phyloP scores from a whole-genome alignment of 352 stramenopile genomes.

The Phytophthora quininea region DNA sequence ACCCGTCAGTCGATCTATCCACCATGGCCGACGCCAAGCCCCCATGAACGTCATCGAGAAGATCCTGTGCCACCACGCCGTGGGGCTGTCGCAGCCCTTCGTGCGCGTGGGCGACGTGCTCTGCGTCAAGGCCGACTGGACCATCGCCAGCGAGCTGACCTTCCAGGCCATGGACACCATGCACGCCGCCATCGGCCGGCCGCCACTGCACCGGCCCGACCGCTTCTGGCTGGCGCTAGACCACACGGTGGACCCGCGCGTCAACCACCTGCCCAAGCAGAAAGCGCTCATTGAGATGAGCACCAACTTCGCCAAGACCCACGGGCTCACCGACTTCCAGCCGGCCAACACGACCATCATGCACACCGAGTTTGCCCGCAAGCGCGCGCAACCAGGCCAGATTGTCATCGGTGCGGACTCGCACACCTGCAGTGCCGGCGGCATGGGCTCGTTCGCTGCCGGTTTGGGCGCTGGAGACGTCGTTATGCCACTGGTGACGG shows the following conservation, averaged over 20 bases:
- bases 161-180: conserved; percentile 87
- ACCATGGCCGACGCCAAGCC: conserved; percentile 1
- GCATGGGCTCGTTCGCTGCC: conserved; percentile 78
- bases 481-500: conserved; percentile 84
- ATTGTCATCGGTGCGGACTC: conserved; percentile 84
- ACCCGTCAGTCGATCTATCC: neutral
- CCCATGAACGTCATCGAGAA: conserved; percentile 90
- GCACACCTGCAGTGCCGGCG: conserved; percentile 79
- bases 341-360: conserved; percentile 87
- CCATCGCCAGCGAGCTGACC: conserved; percentile 67
- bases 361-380: conserved; percentile 84
- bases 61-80: conserved; percentile 66
- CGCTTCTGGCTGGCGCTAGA: conserved; percentile 87
- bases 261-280: conserved; percentile 82
- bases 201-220: conserved; percentile 73
- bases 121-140: conserved; percentile 81
- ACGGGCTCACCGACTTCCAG: conserved; percentile 79
- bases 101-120: conserved; percentile 71
- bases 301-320: conserved; percentile 75
- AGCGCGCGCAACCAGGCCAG: conserved; percentile 81
- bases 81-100: conserved; percentile 42
- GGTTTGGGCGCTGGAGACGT: conserved; percentile 79
- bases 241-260: conserved; percentile 80
- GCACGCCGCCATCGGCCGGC: conserved; percentile 76
- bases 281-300: conserved; percentile 82